A percentile compares a stretch with the other conserved stretches of the same genome.
Conservation (phyloP, 2,329 filamentous ascomycete species). For the Chaetomium strumarium region DNA sequence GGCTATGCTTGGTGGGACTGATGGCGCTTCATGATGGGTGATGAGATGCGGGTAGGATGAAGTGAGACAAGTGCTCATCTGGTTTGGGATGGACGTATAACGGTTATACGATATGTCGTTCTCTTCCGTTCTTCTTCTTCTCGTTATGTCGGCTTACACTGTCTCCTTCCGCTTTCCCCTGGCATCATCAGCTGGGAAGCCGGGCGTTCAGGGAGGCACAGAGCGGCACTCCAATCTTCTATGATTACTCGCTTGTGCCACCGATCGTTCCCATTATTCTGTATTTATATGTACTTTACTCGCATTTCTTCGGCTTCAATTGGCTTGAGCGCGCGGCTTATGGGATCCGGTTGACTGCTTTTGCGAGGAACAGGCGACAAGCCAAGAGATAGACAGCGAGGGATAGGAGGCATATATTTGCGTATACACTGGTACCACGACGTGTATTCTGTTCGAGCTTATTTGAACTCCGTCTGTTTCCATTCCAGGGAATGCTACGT, state of each 20-base stretch:
- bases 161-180: neutral
- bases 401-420: slow-evolving; percentile 2
- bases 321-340: neutral
- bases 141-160: neutral
- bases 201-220: no score
- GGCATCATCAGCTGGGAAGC: neutral
- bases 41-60: slow-evolving; percentile 7
- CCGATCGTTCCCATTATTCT: slow-evolving; percentile 2
- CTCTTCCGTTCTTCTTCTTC: neutral
- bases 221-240: neutral
- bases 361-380: neutral
- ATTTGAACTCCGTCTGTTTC: neutral
- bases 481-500: neutral
- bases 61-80: neutral
- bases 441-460: slow-evolving; percentile 6
- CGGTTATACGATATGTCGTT: neutral
- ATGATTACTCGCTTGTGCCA: neutral
- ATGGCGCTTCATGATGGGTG: neutral
- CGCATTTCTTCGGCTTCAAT: neutral
- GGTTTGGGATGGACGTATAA: neutral
- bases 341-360: neutral
- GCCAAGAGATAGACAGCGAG: slow-evolving; percentile 3
- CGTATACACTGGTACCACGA: neutral
- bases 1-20: neutral
- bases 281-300: slow-evolving; percentile 11